Evolutionary conservation across 371 early-diverging fungal genomes (phyloP).

Genomic region (Coemansia sp.): DNA sequence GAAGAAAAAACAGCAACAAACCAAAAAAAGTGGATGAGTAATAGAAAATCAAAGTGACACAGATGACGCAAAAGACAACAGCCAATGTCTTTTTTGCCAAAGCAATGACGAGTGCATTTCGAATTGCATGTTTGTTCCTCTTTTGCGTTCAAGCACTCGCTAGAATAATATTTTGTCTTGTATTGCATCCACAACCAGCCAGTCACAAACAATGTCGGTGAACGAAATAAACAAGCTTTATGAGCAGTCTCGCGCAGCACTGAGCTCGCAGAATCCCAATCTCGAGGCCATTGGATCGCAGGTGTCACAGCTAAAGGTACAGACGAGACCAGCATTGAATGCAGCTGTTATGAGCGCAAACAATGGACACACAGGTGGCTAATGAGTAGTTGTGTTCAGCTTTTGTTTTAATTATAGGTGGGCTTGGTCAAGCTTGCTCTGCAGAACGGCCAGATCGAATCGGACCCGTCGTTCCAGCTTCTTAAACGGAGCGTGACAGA

Average conservation of each 20-base stretch:
- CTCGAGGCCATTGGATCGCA: slow-evolving; percentile 69
- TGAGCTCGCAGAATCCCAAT: slow-evolving; percentile 67
- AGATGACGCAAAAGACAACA: background rate
- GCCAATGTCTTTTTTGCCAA: background rate
- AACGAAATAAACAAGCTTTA: slow-evolving; percentile 23
- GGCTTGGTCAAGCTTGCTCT: slow-evolving; percentile 71
- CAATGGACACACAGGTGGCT: background rate
- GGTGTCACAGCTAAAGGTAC: slow-evolving; percentile 78
- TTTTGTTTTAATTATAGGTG: slow-evolving; percentile 56
- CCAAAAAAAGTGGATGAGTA: background rate
- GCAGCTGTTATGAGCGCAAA: background rate
- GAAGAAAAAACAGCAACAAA: background rate
- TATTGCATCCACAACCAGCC: background rate
- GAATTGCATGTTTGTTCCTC: background rate
- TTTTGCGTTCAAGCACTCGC: background rate
- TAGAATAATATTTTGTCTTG: background rate
- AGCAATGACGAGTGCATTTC: slow-evolving; percentile 4
- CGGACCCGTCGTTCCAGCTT: slow-evolving; percentile 64
- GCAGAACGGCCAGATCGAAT: slow-evolving; percentile 61
- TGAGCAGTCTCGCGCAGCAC: slow-evolving; percentile 56
- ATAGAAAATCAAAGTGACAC: background rate
- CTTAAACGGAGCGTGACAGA: slow-evolving; percentile 81
- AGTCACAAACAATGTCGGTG: slow-evolving; percentile 21
- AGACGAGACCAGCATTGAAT: background rate
- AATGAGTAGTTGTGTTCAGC: background rate